Conservation (phyloP, 1,284 basidiomycete species). For the Schizopora paradoxa region DNA sequence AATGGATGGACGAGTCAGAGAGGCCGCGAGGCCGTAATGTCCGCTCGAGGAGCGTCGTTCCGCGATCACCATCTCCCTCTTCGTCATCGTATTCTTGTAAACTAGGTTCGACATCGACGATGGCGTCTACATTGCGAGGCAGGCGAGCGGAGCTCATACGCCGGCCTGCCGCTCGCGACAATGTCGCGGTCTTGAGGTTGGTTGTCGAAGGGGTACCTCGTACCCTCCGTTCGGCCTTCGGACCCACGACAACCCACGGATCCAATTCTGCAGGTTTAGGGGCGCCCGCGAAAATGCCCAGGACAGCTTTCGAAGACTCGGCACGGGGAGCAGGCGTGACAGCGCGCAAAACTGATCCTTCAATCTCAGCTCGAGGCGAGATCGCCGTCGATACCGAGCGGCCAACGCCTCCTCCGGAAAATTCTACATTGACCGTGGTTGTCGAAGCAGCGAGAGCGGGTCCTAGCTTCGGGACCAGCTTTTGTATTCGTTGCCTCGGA, state of each 20-base stretch:
- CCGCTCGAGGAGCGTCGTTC: slow-evolving; percentile 50
- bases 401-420: slow-evolving; percentile 72
- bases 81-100: slow-evolving; percentile 28
- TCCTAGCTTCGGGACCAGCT: slow-evolving; percentile 66
- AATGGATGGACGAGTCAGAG: slow-evolving; percentile 87
- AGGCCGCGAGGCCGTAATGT: slow-evolving; percentile 74
- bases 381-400: slow-evolving; percentile 56
- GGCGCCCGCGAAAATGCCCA: slow-evolving; percentile 84
- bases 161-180: slow-evolving; percentile 12
- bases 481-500: slow-evolving; percentile 28
- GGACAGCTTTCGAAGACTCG: slow-evolving; percentile 35
- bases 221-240: slow-evolving; percentile 32
- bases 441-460: slow-evolving; percentile 80
- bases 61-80: slow-evolving; percentile 35
- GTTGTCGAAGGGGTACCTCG: slow-evolving; percentile 29
- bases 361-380: slow-evolving; percentile 22
- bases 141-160: slow-evolving; percentile 27
- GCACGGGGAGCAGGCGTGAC: slow-evolving; percentile 17
- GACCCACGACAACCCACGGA: slow-evolving; percentile 61
- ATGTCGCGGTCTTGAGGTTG: slow-evolving; percentile 18
- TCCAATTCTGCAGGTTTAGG: slow-evolving; percentile 44
- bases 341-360: slow-evolving; percentile 7
- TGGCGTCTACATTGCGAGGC: slow-evolving; percentile 70
- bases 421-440: slow-evolving; percentile 91
- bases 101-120: slow-evolving; percentile 54